A percentile compares a stretch with the other conserved stretches of the same genome.
Conservation (phyloP, 2,329 filamentous ascomycete genomes). For the Colletotrichum godetiae region DNA sequence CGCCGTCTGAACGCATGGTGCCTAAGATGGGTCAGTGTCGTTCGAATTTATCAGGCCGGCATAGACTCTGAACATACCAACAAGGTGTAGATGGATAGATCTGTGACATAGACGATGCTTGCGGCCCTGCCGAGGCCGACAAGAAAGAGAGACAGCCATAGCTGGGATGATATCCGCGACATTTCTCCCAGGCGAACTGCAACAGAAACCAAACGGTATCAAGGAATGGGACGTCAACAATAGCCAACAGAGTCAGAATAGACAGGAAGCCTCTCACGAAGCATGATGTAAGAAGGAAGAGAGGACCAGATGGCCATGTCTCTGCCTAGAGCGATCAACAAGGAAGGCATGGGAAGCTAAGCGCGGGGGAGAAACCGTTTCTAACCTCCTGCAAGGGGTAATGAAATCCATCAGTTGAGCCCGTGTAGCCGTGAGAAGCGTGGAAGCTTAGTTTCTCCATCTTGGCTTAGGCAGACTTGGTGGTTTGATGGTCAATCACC, state of each 20-base stretch:
- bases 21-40: slow-evolving; percentile 45
- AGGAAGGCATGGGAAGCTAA: background rate
- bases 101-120: slow-evolving; percentile 56
- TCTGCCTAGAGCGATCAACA: background rate
- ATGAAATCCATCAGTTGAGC: slow-evolving; percentile 8
- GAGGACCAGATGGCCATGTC: background rate
- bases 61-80: slow-evolving; percentile 46
- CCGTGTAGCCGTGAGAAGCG: background rate
- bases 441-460: background rate
- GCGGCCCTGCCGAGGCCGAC: background rate
- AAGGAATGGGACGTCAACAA: slow-evolving; percentile 9
- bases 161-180: background rate
- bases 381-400: background rate
- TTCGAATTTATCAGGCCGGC: background rate
- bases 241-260: background rate
- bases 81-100: slow-evolving; percentile 53
- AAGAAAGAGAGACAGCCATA: background rate
- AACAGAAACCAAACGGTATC: background rate
- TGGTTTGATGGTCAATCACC: slow-evolving; percentile 21
- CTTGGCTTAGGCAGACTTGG: background rate
- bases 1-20: slow-evolving; percentile 61
- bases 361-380: background rate
- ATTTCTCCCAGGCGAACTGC: background rate
- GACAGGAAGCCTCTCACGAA: background rate
- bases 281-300: slow-evolving; percentile 6